Base-by-base conservation (phyloP, 805 yeast genomes). In the Ogataea chonburiensis region DNA sequence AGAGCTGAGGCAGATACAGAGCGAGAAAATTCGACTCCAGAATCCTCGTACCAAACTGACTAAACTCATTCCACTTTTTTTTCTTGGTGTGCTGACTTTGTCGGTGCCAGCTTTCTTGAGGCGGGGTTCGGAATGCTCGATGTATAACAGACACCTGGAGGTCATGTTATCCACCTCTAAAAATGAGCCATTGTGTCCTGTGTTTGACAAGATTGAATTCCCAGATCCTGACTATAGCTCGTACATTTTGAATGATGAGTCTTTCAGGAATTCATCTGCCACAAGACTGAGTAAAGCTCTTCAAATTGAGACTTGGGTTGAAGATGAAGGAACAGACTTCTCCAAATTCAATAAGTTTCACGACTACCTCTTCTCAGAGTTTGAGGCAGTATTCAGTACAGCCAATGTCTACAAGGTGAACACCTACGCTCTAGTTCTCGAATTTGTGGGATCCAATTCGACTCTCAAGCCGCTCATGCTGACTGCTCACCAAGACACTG, bases 401-500 rank as follows among this genome's bases (percentile, higher is more conserved):
- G 54, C 79, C 38, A 63, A 71, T 28, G 67, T 79, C 10, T 76
- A 71, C 42, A 67, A 61, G 13, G 74, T 82, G 36, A 83, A 83
- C 55, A 67, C 75, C 5, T 74, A 75, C 45, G 86, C 85, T 3
- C 61, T 86, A 36, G 66, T 86, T 2, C 70, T 66, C 54, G 78
- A 84, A 12, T 75, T 85, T 74, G 53, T 68, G 41, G 93, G 94
- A 5, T 55, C 73, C 5, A 52, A 72, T 31, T 24, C 49, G 8
- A 39, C 55, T 3, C 61, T 79, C 44, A 79, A 81, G 55, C 94
- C 95, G 10, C 47, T 79, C 17, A 52, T 86, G 59, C 64, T 84
- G 33, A 75, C 82, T 51, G 89, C 91, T 1, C 95, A 86, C 55
- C 82, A 76, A 56, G 94, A 85, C 52, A 86, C 81, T 4, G 95